Evolutionary conservation across 2,329 filamentous ascomycete genomes (phyloP), one percentile per base, ranked within the genome.

Genomic region (Aspergillus fructus): DNA sequence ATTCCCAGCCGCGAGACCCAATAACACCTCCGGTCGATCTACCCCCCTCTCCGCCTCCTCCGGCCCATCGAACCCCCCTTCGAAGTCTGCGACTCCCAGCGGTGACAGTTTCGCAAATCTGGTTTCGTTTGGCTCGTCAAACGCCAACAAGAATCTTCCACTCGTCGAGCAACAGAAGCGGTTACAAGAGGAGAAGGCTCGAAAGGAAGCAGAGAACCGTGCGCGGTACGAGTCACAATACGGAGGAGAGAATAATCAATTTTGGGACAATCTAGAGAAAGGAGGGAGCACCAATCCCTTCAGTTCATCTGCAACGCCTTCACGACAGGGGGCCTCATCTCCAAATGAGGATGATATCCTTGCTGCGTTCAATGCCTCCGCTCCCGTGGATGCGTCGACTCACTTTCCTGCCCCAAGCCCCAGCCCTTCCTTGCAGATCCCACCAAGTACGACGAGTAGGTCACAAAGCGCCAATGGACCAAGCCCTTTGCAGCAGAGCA

Each of bases 191-290:
- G 88, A 91, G 73, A 90, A 85, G 75, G 80, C 83, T 34, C 85
- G 79, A 71, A 90, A 93, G 71, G 89, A 92, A 59, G 88, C 88
- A 58, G 88, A 93, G 70, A 84, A 85, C 69, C 84, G 83, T 66
- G 88, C 83, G 66, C 85, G 87, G 70, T 84, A 87, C 66, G 90
- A 94, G 63, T 82, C 85, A 30, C 87, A 93, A 59, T 97, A 91
- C 73, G 91, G 90, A 2, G 85, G 71, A 4, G 76, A 76, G 48
- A 79, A 87, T 66, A 83, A 84, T 11, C 85, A 86, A 60, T 91
- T 91, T 70, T 93, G 89, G 86, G 89, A 94, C 68, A 84, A 77
- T 12, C 77, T 94, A 48, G 91, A 85, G 30, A 80, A 78, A 62
- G 78, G 77, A 43, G 81, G 79, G 66, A 79, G 71, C 51, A 81